Conservation (phyloP, 495 filamentous ascomycete species). For the Glutinoglossum americanum region DNA sequence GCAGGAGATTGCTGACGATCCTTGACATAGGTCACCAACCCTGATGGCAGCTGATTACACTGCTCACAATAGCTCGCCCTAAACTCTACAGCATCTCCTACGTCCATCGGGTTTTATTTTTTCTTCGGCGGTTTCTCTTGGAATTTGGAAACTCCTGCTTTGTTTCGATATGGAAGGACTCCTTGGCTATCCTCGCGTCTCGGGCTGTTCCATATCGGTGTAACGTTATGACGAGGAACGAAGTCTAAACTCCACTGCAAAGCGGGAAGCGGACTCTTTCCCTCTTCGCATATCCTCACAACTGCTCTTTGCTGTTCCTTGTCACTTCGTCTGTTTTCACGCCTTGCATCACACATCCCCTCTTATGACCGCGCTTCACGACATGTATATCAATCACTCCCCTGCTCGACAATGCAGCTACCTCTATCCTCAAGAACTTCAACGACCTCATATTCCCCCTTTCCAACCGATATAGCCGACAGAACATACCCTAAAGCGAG, state of each 20-base stretch:
- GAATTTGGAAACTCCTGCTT: not conserved
- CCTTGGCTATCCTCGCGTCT: not conserved
- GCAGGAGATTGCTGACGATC: not conserved
- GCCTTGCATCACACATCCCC: not conserved
- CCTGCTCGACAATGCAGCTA: not conserved
- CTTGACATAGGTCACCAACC: not conserved
- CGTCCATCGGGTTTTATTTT: not conserved
- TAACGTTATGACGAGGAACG: slow-evolving; percentile 1
- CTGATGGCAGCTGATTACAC: not conserved
- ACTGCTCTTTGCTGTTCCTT: not conserved
- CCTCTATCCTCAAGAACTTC: not conserved
- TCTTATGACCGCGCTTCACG: not conserved
- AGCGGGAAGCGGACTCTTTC: not conserved
- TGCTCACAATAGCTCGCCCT: not conserved
- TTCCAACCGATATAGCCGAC: not conserved
- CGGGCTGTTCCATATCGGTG: not conserved
- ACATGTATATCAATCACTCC: not conserved
- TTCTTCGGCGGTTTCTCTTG: not conserved
- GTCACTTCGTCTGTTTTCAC: not conserved
- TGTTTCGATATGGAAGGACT: not conserved
- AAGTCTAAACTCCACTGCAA: not conserved
- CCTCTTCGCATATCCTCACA: not conserved
- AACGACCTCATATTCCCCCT: not conserved
- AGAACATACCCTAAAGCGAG: not conserved
- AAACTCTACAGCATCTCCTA: not conserved